Percentiles rank a stretch among this genome's conserved stretches.
Conservation (phyloP, 1,284 basidiomycete genomes). For the Takashimella tepidaria region DNA sequence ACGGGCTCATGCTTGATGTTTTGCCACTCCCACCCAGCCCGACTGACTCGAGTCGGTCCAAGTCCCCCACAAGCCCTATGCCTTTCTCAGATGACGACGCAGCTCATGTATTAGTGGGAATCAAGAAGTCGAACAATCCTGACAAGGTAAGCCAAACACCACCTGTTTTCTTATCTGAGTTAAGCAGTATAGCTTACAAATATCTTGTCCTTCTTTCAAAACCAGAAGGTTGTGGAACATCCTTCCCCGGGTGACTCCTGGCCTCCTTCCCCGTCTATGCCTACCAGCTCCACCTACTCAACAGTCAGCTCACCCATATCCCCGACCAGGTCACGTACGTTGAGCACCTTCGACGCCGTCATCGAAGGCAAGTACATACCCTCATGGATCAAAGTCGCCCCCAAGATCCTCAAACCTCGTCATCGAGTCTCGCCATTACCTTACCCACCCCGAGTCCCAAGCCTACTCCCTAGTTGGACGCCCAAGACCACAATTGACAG, state of each 20-base stretch:
- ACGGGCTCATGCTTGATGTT: too few relatives aligned
- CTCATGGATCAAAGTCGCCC: not conserved
- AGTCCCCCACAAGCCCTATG: not conserved
- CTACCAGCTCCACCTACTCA: not conserved
- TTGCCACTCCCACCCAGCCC: too few relatives aligned
- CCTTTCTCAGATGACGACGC: not conserved
- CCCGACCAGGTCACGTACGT: not conserved
- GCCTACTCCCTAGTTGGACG: too few relatives aligned
- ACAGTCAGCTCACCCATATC: not conserved
- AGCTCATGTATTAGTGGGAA: not conserved
- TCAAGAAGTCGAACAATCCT: not conserved
- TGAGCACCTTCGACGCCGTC: not conserved
- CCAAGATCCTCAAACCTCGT: too few relatives aligned
- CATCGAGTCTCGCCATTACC: too few relatives aligned
- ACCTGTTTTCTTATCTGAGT: not conserved
- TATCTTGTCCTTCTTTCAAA: too few relatives aligned
- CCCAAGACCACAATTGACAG: too few relatives aligned
- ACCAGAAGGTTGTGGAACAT: too few relatives aligned
- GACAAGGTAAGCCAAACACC: not conserved
- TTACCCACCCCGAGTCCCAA: not conserved
- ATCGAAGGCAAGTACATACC: not conserved
- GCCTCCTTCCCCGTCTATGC: not conserved
- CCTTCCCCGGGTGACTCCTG: too few relatives aligned
- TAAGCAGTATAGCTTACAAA: too few relatives aligned
- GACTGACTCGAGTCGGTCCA: too few relatives aligned